Base-by-base conservation (phyloP, 371 early-diverging fungal genomes). In the Syncephalastrum racemosum region DNA sequence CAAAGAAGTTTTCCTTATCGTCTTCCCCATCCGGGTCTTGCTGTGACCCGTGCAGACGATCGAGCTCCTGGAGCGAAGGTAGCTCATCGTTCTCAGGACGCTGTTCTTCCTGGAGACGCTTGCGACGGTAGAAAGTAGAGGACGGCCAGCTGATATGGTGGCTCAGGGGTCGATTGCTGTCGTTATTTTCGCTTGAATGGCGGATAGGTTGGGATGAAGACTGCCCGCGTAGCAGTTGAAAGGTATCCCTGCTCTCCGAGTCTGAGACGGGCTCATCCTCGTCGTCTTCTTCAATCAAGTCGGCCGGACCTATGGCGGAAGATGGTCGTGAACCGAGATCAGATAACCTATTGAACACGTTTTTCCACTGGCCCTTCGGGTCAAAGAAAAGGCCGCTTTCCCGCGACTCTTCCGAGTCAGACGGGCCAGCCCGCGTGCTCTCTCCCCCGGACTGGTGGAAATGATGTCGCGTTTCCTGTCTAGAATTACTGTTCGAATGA, bases 1-100 rank as follows among this genome's bases (percentile, higher is more conserved):
- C 62, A 51, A 74, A 74, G 45, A 67, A 74, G 23, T 63, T 66
- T n/a, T 66, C 62, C 12, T 27, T 42, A 20, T 48, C 47, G 42
- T 47, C 49, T 6, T 54, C 54, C 15, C 25, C 46, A 31, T 31
- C 10, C 0, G 36, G 10, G 36, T 31, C 36, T 31, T 31, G 10
- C 12, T 31, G 52, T 51, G 20, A 40, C 16, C 12, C 36, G 10
- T 31, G 36, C 36, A 31, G 36, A 31, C 36, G 36, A 10, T 8
- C 36, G 10, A 31, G 36, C 36, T 31, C 36, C 10, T 31, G 36
- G 36, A 31, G 36, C 36, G 36, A 31, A 0, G 36, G 36, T 8
- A 31, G 36, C 36, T 31, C 36, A 8, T 31, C 36, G 36, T 31
- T 31, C 36, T 31, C 36, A 10, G 36, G 36, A 0, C 36, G 36